These are phyloP conservation scores for Penicillium concentricum DNA, from an alignment of 2,329 filamentous ascomycete species.

Conservation along the genomic window DNA sequence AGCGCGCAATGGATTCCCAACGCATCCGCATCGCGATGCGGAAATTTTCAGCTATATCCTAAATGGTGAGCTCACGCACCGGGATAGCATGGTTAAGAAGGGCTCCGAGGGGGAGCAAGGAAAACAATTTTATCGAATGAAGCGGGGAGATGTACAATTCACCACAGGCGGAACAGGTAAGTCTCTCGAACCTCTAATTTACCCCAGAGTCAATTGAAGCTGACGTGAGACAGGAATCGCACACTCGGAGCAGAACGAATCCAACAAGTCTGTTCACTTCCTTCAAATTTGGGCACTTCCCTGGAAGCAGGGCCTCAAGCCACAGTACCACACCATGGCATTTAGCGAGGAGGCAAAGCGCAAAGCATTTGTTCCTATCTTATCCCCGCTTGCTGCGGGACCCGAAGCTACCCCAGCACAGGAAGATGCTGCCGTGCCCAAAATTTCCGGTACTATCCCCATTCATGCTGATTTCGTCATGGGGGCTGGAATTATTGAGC, in stretches of 20 bases:
- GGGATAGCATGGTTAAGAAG: conserved; percentile 78
- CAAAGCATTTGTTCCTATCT: conserved; percentile 68
- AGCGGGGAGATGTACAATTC: conserved; percentile 82
- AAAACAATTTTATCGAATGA: conserved; percentile 69
- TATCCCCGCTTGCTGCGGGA: conserved; percentile 71
- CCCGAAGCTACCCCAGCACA: conserved; percentile 59
- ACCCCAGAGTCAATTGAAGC: conserved; percentile 2
- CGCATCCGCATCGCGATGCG: conserved; percentile 80
- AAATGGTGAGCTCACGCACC: conserved; percentile 81
- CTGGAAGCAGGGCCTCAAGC: conserved; percentile 69
- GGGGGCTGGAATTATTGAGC: conserved; percentile 71
- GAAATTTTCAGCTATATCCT: conserved; percentile 89
- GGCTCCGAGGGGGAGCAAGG: conserved; percentile 58
- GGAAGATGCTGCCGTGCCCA: conserved; percentile 64
- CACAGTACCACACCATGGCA: conserved; percentile 72
- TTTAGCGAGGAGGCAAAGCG: conserved; percentile 73
- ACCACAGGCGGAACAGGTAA: conserved; percentile 77
- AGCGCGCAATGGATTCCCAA: conserved; percentile 73
- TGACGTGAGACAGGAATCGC: conserved; percentile 56
- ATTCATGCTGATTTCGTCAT: conserved; percentile 83
- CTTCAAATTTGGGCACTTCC: conserved; percentile 86
- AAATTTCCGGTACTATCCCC: conserved; percentile 67
- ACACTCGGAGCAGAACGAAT: conserved; percentile 80
- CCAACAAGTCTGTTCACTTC: conserved; percentile 71
- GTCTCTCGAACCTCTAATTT: conserved; percentile 4